phyloP scores from a whole-genome alignment of 2,329 filamentous ascomycete genomes.

The Fusarium nodosum region DNA sequence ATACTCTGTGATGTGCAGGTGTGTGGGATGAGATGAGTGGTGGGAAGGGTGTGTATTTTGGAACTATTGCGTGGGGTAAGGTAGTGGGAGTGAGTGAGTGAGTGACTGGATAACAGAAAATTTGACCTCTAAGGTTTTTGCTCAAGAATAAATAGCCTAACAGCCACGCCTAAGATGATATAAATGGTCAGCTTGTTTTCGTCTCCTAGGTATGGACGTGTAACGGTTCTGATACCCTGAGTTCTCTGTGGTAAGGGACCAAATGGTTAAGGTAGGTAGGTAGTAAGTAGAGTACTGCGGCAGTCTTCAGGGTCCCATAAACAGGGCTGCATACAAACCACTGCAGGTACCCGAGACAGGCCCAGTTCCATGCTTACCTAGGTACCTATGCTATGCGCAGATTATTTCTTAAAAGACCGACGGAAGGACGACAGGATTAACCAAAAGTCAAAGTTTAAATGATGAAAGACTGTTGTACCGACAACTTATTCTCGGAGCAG shows the following conservation, averaged over 20 bases:
- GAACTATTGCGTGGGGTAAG: background rate
- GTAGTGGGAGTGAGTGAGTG: background rate
- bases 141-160: background rate
- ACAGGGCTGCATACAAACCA: background rate
- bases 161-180: background rate
- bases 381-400: background rate
- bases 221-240: background rate
- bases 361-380: background rate
- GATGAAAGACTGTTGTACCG: background rate
- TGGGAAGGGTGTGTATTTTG: too few relatives aligned
- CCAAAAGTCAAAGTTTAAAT: background rate
- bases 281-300: too few relatives aligned
- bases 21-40: background rate
- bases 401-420: background rate
- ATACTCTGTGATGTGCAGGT: background rate
- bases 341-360: background rate
- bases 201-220: background rate
- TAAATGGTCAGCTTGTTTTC: background rate
- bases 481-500: background rate
- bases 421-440: background rate
- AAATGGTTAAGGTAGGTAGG: background rate
- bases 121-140: too few relatives aligned
- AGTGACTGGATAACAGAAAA: background rate
- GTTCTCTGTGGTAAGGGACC: background rate
- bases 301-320: background rate